These are phyloP conservation scores for Penicillium simplicissimum DNA, from an alignment of 495 filamentous ascomycete species.

Conservation along the genomic window DNA sequence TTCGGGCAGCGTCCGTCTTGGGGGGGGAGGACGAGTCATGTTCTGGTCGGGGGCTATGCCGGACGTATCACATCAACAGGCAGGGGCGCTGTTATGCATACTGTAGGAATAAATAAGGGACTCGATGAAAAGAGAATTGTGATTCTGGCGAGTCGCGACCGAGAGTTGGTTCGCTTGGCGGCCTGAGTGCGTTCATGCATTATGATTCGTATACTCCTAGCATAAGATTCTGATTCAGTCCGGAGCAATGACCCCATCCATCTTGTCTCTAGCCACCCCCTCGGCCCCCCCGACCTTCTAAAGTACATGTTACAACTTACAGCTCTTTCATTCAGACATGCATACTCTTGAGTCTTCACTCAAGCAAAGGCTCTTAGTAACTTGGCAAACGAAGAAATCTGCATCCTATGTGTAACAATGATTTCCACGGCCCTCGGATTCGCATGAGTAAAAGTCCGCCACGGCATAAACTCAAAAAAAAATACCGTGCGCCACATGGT, in stretches of 20 bases:
- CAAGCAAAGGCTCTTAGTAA: not conserved
- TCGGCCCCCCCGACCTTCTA: not conserved
- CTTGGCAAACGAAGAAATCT: not conserved
- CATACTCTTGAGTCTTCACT: not conserved
- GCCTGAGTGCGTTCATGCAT: not conserved
- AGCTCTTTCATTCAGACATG: not conserved
- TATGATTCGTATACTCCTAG: slow-evolving; percentile 7
- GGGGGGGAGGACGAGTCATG: slow-evolving; percentile 26
- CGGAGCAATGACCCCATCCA: not conserved
- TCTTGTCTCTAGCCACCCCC: not conserved
- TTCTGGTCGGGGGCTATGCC: slow-evolving; percentile 14
- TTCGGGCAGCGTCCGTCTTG: slow-evolving; percentile 28
- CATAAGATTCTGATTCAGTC: not conserved
- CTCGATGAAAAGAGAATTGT: not conserved
- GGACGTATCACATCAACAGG: slow-evolving; percentile 27
- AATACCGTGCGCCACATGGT: slow-evolving; percentile 29
- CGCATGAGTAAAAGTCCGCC: slow-evolving; percentile 25
- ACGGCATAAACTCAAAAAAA: slow-evolving; percentile 23
- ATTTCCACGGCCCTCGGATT: slow-evolving; percentile 22
- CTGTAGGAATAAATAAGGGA: not conserved
- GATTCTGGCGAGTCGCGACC: not conserved
- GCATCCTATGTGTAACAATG: not conserved
- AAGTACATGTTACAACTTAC: not conserved
- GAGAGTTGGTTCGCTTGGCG: not conserved
- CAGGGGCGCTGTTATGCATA: not conserved